phyloP scores from a whole-genome alignment of 2,329 filamentous ascomycete genomes.

The Pseudophaeomoniella oleicola region DNA sequence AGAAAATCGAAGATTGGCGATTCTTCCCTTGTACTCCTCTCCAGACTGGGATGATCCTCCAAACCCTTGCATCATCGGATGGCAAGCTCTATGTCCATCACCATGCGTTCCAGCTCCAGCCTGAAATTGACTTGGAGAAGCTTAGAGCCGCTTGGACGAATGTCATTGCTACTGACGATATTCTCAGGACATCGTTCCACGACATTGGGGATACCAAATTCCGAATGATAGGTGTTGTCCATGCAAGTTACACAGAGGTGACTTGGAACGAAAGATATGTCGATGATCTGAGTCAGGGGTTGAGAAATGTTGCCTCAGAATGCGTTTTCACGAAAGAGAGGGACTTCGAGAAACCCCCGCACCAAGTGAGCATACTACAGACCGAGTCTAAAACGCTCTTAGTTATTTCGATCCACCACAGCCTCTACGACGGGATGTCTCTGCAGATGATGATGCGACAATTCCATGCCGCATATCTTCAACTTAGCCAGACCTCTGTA shows the following conservation, averaged over 20 bases:
- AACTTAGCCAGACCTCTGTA: not conserved
- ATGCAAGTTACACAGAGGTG: not conserved
- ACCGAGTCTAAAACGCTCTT: conserved; percentile 10
- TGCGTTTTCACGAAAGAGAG: not conserved
- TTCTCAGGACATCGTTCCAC: not conserved
- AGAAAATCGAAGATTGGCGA: too few species aligned
- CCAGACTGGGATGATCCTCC: not conserved
- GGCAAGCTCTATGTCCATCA: not conserved
- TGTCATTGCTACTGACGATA: not conserved
- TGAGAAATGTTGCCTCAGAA: not conserved
- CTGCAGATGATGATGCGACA: conserved; percentile 57
- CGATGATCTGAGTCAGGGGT: not conserved
- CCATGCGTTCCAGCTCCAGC: not conserved
- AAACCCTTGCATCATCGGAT: not conserved
- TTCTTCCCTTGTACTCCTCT: conserved; percentile 1
- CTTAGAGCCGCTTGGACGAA: not conserved
- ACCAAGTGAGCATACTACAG: not conserved
- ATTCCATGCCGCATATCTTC: conserved; percentile 43
- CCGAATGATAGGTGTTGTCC: not conserved
- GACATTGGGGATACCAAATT: not conserved
- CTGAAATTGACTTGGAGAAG: not conserved
- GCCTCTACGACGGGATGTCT: conserved; percentile 73
- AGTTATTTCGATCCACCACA: conserved; percentile 55
- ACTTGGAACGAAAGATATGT: not conserved
- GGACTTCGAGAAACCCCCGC: not conserved